Evolutionary conservation across 2,329 filamentous ascomycete genomes (phyloP), one percentile per base, ranked within the genome.

Genomic region (Sarocladium brachiariae): DNA sequence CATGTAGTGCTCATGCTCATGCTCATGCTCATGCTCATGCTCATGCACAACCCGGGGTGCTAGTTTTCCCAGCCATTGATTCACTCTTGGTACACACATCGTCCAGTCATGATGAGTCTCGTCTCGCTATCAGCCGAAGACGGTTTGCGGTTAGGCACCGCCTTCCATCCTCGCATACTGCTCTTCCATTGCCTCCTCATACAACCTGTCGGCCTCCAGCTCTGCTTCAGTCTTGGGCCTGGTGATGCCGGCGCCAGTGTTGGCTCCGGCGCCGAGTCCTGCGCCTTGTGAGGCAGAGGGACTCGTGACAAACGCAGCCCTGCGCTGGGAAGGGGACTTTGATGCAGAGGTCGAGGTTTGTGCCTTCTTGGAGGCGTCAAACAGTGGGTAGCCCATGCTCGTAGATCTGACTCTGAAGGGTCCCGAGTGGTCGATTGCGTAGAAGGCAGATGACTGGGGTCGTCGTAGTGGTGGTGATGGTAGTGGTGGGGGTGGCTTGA

Each of bases 111-210:
- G n/a, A n/a, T n/a, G n/a, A n/a, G n/a, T n/a, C n/a, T n/a, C n/a
- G n/a, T n/a, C n/a, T n/a, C n/a, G n/a, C n/a, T n/a, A n/a, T n/a
- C n/a, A n/a, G n/a, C n/a, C n/a, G n/a, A n/a, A n/a, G n/a, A n/a
- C n/a, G n/a, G n/a, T n/a, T n/a, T n/a, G n/a, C n/a, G n/a, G n/a
- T n/a, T n/a, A 77, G 14, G 73, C 68, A 24, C 76, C 76, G 6
- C 75, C 75, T 49, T 78, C 75, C 33, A 74, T 63, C 68, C 77
- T 78, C 39, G 75, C 75, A 54, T 78, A 78, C 61, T 78, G 75
- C 38, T 78, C 75, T 65, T 78, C 75, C 60, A 78, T 77, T 3
- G 65, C 61, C 61, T 77, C 75, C 53, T 77, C 74, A 49, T 78
- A 78, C 35, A 68, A 51, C 21, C 68, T 60, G 55, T 78, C 75